A percentile compares a stretch with the other conserved stretches of the same genome.
Evolutionary conservation across 352 stramenopile genomes (phyloP).

Genomic region (Phytophthora idaei): DNA sequence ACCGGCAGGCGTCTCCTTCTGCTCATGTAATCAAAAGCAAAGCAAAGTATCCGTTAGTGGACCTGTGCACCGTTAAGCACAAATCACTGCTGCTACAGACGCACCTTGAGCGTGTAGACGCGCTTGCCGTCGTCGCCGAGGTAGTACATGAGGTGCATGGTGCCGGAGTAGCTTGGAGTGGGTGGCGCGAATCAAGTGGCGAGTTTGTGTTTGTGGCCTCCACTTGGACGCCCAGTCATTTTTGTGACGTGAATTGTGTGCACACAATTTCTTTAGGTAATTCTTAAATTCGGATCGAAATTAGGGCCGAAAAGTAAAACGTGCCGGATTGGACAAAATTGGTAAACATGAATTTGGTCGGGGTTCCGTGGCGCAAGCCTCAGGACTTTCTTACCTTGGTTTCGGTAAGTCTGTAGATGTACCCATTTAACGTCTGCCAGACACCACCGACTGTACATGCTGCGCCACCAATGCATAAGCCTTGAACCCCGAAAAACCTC

Average conservation of each 20-base stretch:
- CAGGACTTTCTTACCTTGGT: neutral
- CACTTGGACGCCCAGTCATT: slow-evolving; percentile 2
- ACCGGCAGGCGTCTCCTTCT: slow-evolving; percentile 95
- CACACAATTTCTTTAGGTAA: neutral
- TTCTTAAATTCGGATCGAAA: too few species aligned
- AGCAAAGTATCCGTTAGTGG: slow-evolving; percentile 5
- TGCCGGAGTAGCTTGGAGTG: slow-evolving; percentile 17
- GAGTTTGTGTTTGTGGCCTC: slow-evolving; percentile 1
- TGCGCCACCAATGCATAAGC: neutral
- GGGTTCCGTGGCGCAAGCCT: neutral
- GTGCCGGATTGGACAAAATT: too few species aligned
- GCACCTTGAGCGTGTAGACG: slow-evolving; percentile 99
- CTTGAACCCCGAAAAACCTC: neutral
- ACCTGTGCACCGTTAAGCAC: neutral
- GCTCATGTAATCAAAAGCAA: slow-evolving; percentile 8
- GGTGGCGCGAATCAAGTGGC: slow-evolving; percentile 12
- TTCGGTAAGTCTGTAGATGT: neutral
- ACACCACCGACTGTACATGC: neutral
- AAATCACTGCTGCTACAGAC: slow-evolving; percentile 6
- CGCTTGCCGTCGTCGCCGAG: slow-evolving; percentile 95
- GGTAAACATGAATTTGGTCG: neutral
- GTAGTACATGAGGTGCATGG: slow-evolving; percentile 99
- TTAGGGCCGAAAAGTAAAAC: too few species aligned
- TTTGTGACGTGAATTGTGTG: neutral
- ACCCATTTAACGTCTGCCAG: neutral